Base-by-base conservation (phyloP, 2,329 filamentous ascomycete genomes). In the Fusarium concolor region DNA sequence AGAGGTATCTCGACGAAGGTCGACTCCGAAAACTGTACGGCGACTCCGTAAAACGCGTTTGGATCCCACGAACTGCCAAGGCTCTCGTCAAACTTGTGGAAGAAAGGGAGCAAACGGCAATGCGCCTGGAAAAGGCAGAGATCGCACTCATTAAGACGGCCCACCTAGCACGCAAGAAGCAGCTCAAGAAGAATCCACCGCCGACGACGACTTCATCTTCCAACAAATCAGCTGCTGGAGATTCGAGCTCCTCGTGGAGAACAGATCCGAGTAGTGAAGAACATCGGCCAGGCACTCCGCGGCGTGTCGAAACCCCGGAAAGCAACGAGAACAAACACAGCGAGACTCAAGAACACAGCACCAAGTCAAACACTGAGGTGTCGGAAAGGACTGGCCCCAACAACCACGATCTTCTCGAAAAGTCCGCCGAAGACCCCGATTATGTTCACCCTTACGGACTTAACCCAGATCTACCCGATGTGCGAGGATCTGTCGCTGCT, bases 41-140 rank as follows among this genome's bases (percentile, higher is more conserved):
- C 28, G 85, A 91, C 24, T 87, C 92, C 15, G 93, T 97, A 38
- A 91, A 91, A 79, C 89, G 90, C 62, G 85, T 97, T 37, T 98
- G 94, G 93, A 88, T 97, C 58, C 89, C 89, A 2, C 90, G 90
- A 15, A 91, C 96, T 62, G 90, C 89, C 17, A 88, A 90, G 57
- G 87, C 94, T 53, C 84, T 98, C 2, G 90, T 93, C 66, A 89
- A 97, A 11, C 83, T 94, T 55, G 93, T 97, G 39, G 87, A 93
- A 72, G 88, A 96, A 69, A 89, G 96, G 39, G 90, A 97, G 75
- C 88, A 92, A 76, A 88, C 89, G 7, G 92, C 94, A 5, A 88
- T 92, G 82, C 90, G 92, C 71, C 86, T 99, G 7, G 96, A 99
- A 77, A 90, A 85, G 65, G 93, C 94, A 28, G 94, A 98, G 80